Base-by-base conservation (phyloP, 306 rosid species). In the Coriaria nepalensis region DNA sequence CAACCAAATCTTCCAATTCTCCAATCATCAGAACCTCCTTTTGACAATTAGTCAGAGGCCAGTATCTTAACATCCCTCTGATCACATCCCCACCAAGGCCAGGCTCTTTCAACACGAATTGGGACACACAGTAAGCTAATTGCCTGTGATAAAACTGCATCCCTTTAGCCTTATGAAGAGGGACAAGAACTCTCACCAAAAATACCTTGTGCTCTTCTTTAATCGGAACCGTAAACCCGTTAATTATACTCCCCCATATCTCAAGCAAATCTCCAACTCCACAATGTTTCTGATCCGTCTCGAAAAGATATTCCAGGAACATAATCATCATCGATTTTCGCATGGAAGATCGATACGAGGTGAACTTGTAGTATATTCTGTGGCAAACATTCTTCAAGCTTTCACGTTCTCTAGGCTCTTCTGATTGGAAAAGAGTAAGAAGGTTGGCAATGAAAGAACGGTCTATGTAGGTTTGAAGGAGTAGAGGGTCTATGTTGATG, bases 141-240 rank as follows among this genome's bases (percentile, higher is more conserved):
- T 84, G 92, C 70, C 59, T 78, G 9, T 81, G 81, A 59, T 78
- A 81, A 43, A 49, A 65, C 41, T 61, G 87, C 90, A 83, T 56
- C 45, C 86, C 84, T 29, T 77, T 81, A 0, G 82, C 72, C 77
- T 84, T 84, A 53, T 81, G 93, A 6, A 90, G 52, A 33, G 97
- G 95, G 69, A 90, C 65, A 1, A 90, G 70, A 39, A 84, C 88
- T 67, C 92, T 79, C 88, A 81, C 77, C 20, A 84, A 64, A 50
- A 84, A 90, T 71, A 78, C 39, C 68, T 75, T 81, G 75, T 84
- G 95, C 49, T 90, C 93, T 74, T 90, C 95, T 63, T 90, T 90
- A 5, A 84, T 63, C 2, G 93, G 97, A 59, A 90, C 82, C 2
- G 87, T 63, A 52, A 90, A 84, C 0, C 97, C 97, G 49, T 81